These are phyloP conservation scores for Chionographis japonica DNA, from an alignment of 106 monocot species.

Conservation along the genomic window DNA sequence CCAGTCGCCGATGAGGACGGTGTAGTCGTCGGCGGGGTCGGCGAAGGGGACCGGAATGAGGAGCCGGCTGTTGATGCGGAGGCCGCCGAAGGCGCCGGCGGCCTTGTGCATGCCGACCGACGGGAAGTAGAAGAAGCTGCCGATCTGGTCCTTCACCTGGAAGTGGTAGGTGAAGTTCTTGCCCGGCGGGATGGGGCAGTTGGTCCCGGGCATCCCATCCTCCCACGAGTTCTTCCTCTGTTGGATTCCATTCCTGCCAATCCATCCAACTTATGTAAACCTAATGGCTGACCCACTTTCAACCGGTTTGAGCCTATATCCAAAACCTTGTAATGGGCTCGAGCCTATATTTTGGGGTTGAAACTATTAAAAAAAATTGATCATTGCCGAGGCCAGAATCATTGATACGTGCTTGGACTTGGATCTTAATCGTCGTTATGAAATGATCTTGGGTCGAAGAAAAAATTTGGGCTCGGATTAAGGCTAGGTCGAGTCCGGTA, in stretches of 20 bases:
- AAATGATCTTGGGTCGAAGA: too few relatives aligned
- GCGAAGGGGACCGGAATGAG: conserved; percentile 56
- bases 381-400: too few relatives aligned
- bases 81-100: conserved; percentile 52
- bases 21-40: conserved; percentile 52
- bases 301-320: too few relatives aligned
- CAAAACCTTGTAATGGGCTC: too few relatives aligned
- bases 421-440: too few relatives aligned
- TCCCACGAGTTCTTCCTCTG: conserved; percentile 71
- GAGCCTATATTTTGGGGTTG: too few relatives aligned
- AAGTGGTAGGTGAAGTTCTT: conserved; percentile 61
- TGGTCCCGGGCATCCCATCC: conserved; percentile 54
- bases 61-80: conserved; percentile 54
- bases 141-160: conserved; percentile 73
- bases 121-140: conserved; percentile 58
- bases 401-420: too few relatives aligned
- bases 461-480: too few relatives aligned
- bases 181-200: conserved; percentile 35
- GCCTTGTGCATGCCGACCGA: conserved; percentile 54
- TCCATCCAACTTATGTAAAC: too few relatives aligned
- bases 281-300: too few relatives aligned
- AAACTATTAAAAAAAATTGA: too few relatives aligned
- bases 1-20: conserved; percentile 54
- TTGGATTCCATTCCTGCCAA: conserved; percentile 52
- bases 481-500: too few relatives aligned